Evolutionary conservation across 805 yeast genomes (phyloP).

Genomic region (Lachancea meyersii): DNA sequence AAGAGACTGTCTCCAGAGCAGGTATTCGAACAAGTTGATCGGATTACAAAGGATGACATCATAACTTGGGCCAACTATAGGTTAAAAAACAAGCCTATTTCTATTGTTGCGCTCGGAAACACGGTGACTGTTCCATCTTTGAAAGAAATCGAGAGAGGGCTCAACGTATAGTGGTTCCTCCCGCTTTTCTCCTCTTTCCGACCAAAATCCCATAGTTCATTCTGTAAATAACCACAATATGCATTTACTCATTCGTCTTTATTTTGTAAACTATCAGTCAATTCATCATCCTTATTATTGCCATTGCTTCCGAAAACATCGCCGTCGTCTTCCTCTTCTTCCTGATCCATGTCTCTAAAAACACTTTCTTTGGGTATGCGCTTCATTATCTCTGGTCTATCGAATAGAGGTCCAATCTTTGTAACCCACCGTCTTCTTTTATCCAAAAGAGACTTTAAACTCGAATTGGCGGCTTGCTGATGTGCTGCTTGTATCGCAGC

Average conservation of each 20-base stretch:
- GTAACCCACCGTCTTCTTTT: slow-evolving; percentile 85
- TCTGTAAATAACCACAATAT: slow-evolving; percentile 6
- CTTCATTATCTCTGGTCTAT: slow-evolving; percentile 60
- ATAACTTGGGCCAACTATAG: slow-evolving; percentile 83
- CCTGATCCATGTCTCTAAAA: slow-evolving; percentile 39
- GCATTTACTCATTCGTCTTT: slow-evolving; percentile 10
- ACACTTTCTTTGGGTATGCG: slow-evolving; percentile 62
- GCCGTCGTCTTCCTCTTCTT: slow-evolving; percentile 38
- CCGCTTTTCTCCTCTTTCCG: background rate
- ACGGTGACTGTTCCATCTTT: slow-evolving; percentile 65
- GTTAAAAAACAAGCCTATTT: slow-evolving; percentile 70
- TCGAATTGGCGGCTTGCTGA: slow-evolving; percentile 70
- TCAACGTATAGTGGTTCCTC: slow-evolving; percentile 12
- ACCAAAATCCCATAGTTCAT: background rate
- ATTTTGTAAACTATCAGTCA: slow-evolving; percentile 14
- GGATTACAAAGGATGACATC: slow-evolving; percentile 72
- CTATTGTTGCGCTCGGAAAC: slow-evolving; percentile 89
- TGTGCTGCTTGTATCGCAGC: slow-evolving; percentile 40
- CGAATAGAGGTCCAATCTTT: slow-evolving; percentile 83
- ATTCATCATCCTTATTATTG: slow-evolving; percentile 28
- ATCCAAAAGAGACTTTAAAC: slow-evolving; percentile 72
- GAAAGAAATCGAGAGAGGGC: slow-evolving; percentile 44
- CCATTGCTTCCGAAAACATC: slow-evolving; percentile 29
- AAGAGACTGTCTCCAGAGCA: slow-evolving; percentile 43
- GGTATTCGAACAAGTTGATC: slow-evolving; percentile 58